Evolutionary conservation across 208 protist genomes (phyloP).

Genomic region (Leishmania mexicana): DNA sequence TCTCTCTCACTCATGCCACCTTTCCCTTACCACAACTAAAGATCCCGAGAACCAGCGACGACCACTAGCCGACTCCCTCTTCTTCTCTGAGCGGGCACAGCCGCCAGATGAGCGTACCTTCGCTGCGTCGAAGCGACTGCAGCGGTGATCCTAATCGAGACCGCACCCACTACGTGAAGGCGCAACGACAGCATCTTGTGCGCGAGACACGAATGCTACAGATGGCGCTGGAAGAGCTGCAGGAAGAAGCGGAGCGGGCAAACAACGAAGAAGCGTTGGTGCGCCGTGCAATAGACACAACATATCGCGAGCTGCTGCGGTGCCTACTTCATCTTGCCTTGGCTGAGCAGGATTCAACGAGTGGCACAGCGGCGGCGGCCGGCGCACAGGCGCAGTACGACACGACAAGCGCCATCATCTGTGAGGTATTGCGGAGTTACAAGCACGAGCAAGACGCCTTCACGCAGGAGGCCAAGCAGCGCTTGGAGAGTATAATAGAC

Average conservation of each 20-base stretch:
- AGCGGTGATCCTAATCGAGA: not conserved
- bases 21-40: not conserved
- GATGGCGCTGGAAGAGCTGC: slow-evolving; percentile 25
- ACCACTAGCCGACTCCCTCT: not conserved
- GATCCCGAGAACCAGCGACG: not conserved
- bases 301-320: slow-evolving; percentile 12
- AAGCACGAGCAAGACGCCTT: not conserved
- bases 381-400: not conserved
- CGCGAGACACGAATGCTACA: slow-evolving; percentile 24
- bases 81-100: not conserved
- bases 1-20: not conserved
- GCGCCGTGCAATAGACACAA: not conserved
- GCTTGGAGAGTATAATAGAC: not conserved
- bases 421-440: not conserved
- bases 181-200: slow-evolving; percentile 8
- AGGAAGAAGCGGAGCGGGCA: slow-evolving; percentile 3
- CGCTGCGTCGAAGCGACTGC: not conserved
- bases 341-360: not conserved
- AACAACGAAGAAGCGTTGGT: not conserved
- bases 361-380: not conserved
- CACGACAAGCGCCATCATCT: not conserved
- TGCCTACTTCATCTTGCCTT: slow-evolving; percentile 7
- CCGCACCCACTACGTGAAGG: slow-evolving; percentile 1
- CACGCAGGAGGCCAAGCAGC: not conserved
- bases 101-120: not conserved